Evolutionary conservation across 495 filamentous ascomycete species (phyloP), one percentile per base, ranked within the genome.

Genomic region (Xylaria venustula): DNA sequence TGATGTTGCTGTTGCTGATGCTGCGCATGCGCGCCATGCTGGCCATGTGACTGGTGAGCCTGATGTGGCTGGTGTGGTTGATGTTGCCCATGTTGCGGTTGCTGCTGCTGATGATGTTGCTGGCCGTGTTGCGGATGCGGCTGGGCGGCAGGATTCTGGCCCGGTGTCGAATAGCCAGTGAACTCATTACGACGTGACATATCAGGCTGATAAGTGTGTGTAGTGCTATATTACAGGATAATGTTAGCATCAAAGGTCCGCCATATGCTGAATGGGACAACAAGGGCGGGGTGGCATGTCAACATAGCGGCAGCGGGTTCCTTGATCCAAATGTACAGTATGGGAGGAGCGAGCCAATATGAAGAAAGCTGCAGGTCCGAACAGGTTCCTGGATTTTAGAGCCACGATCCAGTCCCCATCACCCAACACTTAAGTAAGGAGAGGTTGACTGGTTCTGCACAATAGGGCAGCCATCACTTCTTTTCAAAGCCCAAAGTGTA

Each of bases 171-270:
- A 63, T 69, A 71, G 57, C 66, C 64, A 60, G 64, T 47, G 28
- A 69, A 73, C 46, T 77, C 75, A 54, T 75, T 76, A 53, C 77
- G 73, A 49, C 77, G 76, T 59, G 69, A 66, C 73, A 79, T 70
- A 60, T 79, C 74, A 62, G 71, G 64, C 63, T 75, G 74, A 53
- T 73, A 74, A 23, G 72, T 54, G 59, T 72, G 67, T 54, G 73
- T 75, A 11, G 66, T 46, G 65, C 70, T 73, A 63, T 75, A 71
- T 69, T 60, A 67, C 55, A 64, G 51, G 55, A 44, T 45, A 51
- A 60, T 53, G 44, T 70, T 68, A 69, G 66, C 62, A 59, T 60
- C 32, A 14, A 6, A 30, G 14, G 8, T 17, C 15, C 6, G 14
- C 12, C 26, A 37, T 44, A 45, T 51, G 34, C 22, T 44, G 28